Conservation (phyloP, 73 alveolate genomes). For the Tetrahymena borealis region DNA sequence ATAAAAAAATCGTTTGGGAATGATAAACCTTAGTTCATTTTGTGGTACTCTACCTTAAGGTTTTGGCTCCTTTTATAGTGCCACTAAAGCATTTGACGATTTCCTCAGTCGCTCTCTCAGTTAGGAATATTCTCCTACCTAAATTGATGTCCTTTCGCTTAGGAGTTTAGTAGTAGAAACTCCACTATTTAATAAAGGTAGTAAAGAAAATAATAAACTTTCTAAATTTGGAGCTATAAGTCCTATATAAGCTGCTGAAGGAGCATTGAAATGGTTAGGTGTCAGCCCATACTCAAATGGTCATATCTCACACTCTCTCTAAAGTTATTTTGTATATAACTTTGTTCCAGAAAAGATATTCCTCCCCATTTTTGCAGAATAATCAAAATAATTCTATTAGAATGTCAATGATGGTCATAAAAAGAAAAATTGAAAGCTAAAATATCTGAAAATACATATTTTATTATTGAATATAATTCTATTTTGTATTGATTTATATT, state of each 20-base stretch:
- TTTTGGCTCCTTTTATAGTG: conserved; percentile 17
- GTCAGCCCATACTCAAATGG: not conserved
- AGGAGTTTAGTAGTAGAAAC: not conserved
- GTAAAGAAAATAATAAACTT: not conserved
- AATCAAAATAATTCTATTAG: not conserved
- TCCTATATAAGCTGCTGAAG: not conserved
- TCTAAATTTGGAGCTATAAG: not conserved
- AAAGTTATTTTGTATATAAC: not conserved
- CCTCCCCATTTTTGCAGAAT: not conserved
- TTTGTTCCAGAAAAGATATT: not conserved
- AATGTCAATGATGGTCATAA: not conserved
- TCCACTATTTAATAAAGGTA: not conserved
- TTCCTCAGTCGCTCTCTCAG: conserved; percentile 12
- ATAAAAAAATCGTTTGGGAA: conserved; percentile 26
- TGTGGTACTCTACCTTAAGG: conserved; percentile 32
- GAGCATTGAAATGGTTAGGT: not conserved
- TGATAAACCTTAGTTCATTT: conserved; percentile 23
- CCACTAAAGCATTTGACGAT: conserved; percentile 42
- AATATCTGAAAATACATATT: no score
- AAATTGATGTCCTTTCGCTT: not conserved
- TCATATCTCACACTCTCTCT: not conserved
- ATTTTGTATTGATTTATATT: no score
- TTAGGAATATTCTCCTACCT: not conserved
- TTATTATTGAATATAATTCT: no score
- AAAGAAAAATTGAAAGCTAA: not conserved